Evolutionary conservation across 352 stramenopile genomes (phyloP), one percentile per base, ranked within the genome.

Genomic region (Phytopythium cucurbitacearum): DNA sequence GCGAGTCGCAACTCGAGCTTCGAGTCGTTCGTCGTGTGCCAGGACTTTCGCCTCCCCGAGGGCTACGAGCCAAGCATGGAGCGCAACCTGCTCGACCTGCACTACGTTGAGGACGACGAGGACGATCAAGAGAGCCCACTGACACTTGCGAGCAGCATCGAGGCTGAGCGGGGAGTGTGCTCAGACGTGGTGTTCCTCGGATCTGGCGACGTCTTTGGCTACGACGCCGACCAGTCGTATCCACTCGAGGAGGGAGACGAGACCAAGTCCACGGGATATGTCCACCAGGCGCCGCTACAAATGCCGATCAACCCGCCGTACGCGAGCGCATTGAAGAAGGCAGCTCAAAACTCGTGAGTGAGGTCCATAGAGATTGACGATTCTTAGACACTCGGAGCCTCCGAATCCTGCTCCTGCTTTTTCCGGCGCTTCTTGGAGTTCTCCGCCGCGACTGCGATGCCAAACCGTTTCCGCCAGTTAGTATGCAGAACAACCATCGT

Each of bases 261-360:
- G 28, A 36, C 46, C 28, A 50, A 56, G 9, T 49, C 51, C 21
- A 44, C 48, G 3, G 60, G 60, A 49, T 91, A 93, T 49, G 64
- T 80, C 35, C 76, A 92, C 56, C 79, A 84, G 40, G 80, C 91
- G 61, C 76, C 85, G 36, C 60, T 93, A 51, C 85, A 93, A 48
- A 89, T 87, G 52, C 85, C 85, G 2, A 93, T 95, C 58, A 95
- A 95, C 21, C 85, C 85, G 32, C 85, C 85, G n/a, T 95, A 92
- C 51, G 81, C 81, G 3, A 76, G 76, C 44, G 84, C 84, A 2
- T 60, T 91, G 12, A 74, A 85, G 56, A 89, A 88, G 46, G 69
- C 64, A 48, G 47, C 59, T 11, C 48, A 21, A 41, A 61, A 76
- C 43, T 36, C 69, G 48, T 66, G 42, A 53, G 12, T 60, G 37